Conservation (phyloP, 2,329 filamentous ascomycete species). For the Coniochaeta prunicola region DNA sequence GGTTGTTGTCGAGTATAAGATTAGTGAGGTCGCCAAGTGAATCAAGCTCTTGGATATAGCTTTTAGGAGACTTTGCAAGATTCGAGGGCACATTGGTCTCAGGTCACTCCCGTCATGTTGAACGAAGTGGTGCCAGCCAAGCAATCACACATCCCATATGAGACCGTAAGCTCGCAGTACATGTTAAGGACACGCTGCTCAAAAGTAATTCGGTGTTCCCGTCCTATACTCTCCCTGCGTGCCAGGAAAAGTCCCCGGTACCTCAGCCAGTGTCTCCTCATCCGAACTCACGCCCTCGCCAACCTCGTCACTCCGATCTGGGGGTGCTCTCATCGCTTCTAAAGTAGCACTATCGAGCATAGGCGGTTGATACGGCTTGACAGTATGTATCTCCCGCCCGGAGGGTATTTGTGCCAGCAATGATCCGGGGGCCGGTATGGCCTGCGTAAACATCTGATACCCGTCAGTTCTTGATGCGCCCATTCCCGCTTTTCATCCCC, state of each 20-base stretch:
- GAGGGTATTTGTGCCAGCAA: slow-evolving; percentile 76
- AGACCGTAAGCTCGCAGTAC: not conserved
- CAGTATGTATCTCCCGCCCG: slow-evolving; percentile 74
- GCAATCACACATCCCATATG: not conserved
- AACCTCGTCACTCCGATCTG: slow-evolving; percentile 36
- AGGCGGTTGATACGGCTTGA: slow-evolving; percentile 62
- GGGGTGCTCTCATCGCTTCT: slow-evolving; percentile 50
- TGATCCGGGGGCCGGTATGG: slow-evolving; percentile 63
- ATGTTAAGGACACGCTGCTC: not conserved
- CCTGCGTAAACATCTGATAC: slow-evolving; percentile 67
- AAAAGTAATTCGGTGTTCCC: slow-evolving; percentile 30
- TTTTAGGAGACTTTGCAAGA: not conserved
- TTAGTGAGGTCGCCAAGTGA: slow-evolving; percentile 28
- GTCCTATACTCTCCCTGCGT: slow-evolving; percentile 31
- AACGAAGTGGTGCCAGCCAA: not conserved
- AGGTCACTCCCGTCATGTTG: no score
- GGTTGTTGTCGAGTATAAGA: slow-evolving; percentile 34
- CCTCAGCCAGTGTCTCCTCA: slow-evolving; percentile 24
- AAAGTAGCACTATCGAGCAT: slow-evolving; percentile 58
- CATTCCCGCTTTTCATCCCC: not conserved
- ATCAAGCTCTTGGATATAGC: not conserved
- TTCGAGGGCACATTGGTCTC: not conserved
- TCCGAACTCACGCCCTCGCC: slow-evolving; percentile 36
- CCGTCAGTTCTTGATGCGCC: not conserved
- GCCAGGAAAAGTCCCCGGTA: slow-evolving; percentile 44